Evolutionary conservation across 2,329 filamentous ascomycete genomes (phyloP), one percentile per base, ranked within the genome.

Genomic region (Colletotrichum musicola): DNA sequence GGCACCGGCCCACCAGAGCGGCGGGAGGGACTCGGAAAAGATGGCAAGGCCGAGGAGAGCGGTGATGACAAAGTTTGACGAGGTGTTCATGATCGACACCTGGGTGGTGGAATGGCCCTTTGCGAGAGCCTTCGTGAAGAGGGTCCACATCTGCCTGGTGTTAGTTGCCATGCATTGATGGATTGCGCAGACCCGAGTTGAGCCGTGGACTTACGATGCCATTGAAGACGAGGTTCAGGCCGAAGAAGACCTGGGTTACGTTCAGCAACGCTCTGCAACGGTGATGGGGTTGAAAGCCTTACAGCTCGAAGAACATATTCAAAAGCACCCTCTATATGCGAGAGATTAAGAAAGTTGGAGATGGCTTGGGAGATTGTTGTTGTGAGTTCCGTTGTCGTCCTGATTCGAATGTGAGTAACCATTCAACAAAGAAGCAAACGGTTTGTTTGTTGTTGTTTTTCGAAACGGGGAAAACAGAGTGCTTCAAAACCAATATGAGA

Each of bases 81-180:
- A 93, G 3, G 93, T 95, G 79, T 95, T 95, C 78, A 95, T 89
- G 77, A 95, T 91, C 72, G 89, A 91, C 56, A 95, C 93, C 75
- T 93, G 92, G 0, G 93, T 93, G 9, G 93, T 94, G 1, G 92
- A 94, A 66, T 88, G 86, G 14, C 92, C 92, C 18, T 88, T 86
- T 0, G 92, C 89, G n/a, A 95, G 86, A 60, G 93, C 93, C 57
- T 89, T 87, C 6, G 93, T 95, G 81, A 95, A 95, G 55, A 95
- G 86, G 0, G 91, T 89, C 93, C 93, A 95, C 93, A 95, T 95
- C 79, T 88, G 53, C 1, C 4, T 14, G 22, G 44, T 22, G 58
- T 69, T 38, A 67, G 54, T 63, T 58, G 30, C 6, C 30, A 10
- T 2, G 22, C 5, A 20, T 30, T 7, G 12, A 6, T 22, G 20